phyloP scores from a whole-genome alignment of 2,329 filamentous ascomycete species.

The Penicillium hesseltinei region DNA sequence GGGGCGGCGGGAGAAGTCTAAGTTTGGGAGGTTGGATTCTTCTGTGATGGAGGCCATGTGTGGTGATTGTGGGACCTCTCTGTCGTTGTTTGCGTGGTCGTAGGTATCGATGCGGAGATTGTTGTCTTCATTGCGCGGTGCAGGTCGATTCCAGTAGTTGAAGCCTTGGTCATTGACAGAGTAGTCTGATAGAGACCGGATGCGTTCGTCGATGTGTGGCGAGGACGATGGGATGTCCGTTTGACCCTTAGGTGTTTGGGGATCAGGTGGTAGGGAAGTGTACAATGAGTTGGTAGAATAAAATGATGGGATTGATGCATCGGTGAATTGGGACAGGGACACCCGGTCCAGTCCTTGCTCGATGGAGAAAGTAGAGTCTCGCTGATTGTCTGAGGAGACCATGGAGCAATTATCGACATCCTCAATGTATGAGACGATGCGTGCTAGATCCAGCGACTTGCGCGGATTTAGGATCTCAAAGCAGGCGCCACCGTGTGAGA shows the following conservation, averaged over 20 bases:
- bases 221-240: conserved; percentile 21
- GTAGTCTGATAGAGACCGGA: conserved; percentile 24
- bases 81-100: not conserved
- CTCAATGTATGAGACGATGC: conserved; percentile 39
- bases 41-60: conserved; percentile 12
- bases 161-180: conserved; percentile 14
- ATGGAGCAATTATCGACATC: conserved; percentile 30
- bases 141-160: conserved; percentile 12
- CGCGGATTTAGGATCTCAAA: conserved; percentile 42
- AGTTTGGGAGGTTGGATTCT: conserved; percentile 4
- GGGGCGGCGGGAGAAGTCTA: conserved; percentile 9
- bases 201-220: conserved; percentile 17
- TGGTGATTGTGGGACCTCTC: conserved; percentile 14
- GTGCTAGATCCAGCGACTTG: conserved; percentile 35
- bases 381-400: conserved; percentile 14
- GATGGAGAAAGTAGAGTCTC: conserved; percentile 25
- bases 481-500: conserved; percentile 35
- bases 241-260: conserved; percentile 13
- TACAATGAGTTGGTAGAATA: conserved; percentile 24
- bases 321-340: conserved; percentile 26
- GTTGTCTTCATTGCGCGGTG: not conserved
- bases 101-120: not conserved
- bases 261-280: conserved; percentile 9
- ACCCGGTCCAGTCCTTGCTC: conserved; percentile 20
- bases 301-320: conserved; percentile 24